Evolutionary conservation across 129 eudicot genomes (phyloP).

Genomic region (Saussurea involucrata): DNA sequence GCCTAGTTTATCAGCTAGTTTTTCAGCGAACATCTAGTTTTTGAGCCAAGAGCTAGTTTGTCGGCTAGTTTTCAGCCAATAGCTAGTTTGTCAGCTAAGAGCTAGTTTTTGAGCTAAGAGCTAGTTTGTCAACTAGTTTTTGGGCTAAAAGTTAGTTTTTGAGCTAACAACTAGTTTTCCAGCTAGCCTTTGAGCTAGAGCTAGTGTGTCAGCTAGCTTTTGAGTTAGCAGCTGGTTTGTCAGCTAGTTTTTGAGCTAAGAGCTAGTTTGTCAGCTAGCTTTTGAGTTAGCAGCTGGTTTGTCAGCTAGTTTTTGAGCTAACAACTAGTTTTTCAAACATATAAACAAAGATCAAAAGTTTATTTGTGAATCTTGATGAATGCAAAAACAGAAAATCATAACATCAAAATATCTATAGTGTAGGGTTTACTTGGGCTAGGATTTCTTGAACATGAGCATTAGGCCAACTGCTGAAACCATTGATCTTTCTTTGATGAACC

Average conservation of each 20-base stretch:
- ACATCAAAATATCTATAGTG: neutral
- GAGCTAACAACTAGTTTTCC: neutral
- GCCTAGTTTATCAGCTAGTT: neutral
- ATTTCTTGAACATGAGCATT: conserved; percentile 47
- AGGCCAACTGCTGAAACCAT: conserved; percentile 28
- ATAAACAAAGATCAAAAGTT: conserved; percentile 17
- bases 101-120: no score
- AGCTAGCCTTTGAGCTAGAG: no score
- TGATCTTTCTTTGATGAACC: neutral
- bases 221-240: neutral
- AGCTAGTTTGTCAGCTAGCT: neutral
- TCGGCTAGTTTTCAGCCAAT: neutral
- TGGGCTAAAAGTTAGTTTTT: no score
- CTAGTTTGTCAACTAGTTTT: no score
- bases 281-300: neutral
- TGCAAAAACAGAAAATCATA: neutral
- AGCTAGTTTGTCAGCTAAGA: neutral
- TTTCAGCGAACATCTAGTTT: neutral
- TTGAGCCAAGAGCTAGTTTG: neutral
- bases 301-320: neutral
- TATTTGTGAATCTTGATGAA: conserved; percentile 8
- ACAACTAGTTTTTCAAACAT: neutral
- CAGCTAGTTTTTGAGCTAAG: neutral
- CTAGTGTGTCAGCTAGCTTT: neutral
- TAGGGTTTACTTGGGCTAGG: conserved; percentile 39